phyloP scores from a whole-genome alignment of 139 green algal species.

The Spirogloea muscicola region DNA sequence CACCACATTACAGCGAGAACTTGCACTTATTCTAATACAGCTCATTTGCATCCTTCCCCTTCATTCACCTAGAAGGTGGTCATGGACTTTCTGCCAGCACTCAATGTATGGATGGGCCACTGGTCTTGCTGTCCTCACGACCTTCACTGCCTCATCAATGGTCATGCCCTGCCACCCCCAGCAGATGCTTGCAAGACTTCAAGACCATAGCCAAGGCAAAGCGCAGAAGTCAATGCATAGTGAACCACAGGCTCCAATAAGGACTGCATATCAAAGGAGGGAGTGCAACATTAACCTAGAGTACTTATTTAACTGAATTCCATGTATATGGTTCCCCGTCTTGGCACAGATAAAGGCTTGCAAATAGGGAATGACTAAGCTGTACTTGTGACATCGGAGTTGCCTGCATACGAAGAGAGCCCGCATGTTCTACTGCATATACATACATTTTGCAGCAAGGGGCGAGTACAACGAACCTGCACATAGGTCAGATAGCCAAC shows the following conservation, averaged over 20 bases:
- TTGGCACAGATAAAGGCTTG: no score
- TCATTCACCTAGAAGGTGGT: constrained; percentile 34
- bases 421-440: background rate
- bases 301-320: background rate
- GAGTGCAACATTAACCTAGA: background rate
- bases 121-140: constrained; percentile 25
- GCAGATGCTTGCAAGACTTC: background rate
- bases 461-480: constrained; percentile 16
- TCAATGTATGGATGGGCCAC: constrained; percentile 49
- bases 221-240: background rate
- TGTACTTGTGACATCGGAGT: no score
- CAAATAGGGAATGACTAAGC: no score
- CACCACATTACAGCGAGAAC: background rate
- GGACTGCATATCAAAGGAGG: background rate
- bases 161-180: constrained; percentile 26
- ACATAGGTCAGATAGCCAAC: constrained; percentile 69
- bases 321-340: no score
- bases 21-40: background rate
- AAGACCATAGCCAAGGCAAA: background rate
- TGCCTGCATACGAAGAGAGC: background rate
- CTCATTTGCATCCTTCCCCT: background rate
- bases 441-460: background rate
- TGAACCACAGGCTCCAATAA: background rate
- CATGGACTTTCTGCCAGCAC: constrained; percentile 28
- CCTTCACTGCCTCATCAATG: constrained; percentile 28